Conservation (phyloP, 345 rosid genomes). For the Salix dunnii region DNA sequence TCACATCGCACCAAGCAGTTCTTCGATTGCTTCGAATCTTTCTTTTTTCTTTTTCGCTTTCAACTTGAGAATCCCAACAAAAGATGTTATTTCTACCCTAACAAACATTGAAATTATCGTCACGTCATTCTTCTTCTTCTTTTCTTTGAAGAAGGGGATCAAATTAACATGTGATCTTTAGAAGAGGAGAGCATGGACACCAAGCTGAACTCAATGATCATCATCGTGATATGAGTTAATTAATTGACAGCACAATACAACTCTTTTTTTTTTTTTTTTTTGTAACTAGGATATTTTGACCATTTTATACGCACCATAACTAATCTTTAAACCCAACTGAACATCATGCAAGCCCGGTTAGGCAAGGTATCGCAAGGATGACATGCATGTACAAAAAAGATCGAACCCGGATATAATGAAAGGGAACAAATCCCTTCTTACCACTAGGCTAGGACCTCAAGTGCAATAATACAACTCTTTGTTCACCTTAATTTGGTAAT, state of each 20-base stretch:
- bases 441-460: too few species aligned
- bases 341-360: too few species aligned
- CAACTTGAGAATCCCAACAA: constrained; percentile 4
- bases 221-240: too few species aligned
- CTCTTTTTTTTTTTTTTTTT: too few species aligned
- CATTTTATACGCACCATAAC: too few species aligned
- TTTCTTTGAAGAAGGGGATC: background rate
- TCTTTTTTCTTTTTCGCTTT: background rate
- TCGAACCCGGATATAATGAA: too few species aligned
- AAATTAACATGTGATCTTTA: background rate
- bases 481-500: background rate
- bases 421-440: too few species aligned
- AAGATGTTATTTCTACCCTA: background rate
- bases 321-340: too few species aligned
- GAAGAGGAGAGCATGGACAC: background rate
- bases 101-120: background rate
- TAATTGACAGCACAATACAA: background rate
- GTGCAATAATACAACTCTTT: background rate
- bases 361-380: too few species aligned
- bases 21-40: constrained; percentile 17
- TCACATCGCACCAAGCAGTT: background rate
- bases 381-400: too few species aligned
- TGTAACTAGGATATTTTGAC: too few species aligned
- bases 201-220: background rate
- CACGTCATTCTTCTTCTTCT: background rate